Percentiles rank a stretch among this genome's conserved stretches.
These are phyloP conservation scores for Hypholoma sublateritium DNA, from an alignment of 768 basidiomycete genomes.

Conservation along the genomic window DNA sequence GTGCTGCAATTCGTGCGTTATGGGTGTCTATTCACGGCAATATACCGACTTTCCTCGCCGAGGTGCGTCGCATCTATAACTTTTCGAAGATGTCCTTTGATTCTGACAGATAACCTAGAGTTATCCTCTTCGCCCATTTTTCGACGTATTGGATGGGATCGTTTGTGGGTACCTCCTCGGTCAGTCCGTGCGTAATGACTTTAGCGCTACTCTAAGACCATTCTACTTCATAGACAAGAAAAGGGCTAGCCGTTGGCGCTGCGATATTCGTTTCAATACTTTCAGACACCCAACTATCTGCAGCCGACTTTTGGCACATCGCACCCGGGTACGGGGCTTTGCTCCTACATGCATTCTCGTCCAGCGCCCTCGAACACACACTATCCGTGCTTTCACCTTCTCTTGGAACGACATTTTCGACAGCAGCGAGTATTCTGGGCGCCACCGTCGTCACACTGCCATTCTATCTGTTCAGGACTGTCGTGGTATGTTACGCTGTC, in stretches of 20 bases:
- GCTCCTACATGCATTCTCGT: constrained; percentile 55
- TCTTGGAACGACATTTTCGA: constrained; percentile 54
- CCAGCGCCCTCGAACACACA: constrained; percentile 64
- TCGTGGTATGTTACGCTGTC: constrained; percentile 46
- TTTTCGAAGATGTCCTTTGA: neutral
- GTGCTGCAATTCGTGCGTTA: constrained; percentile 69
- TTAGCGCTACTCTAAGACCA: neutral
- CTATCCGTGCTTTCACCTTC: constrained; percentile 55
- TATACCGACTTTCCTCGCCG: constrained; percentile 65
- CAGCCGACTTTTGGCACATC: constrained; percentile 39
- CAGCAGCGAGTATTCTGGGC: constrained; percentile 58
- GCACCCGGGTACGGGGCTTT: constrained; percentile 71
- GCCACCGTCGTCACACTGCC: constrained; percentile 64
- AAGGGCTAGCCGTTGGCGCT: constrained; percentile 42
- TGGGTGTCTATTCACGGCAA: constrained; percentile 62
- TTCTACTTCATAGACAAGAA: constrained; percentile 42
- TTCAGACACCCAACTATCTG: constrained; percentile 49
- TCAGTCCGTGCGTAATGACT: constrained; percentile 27
- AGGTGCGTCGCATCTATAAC: constrained; percentile 44
- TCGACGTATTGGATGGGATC: constrained; percentile 65
- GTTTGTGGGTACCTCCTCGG: constrained; percentile 47
- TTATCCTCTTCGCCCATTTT: constrained; percentile 69
- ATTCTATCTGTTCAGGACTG: constrained; percentile 58
- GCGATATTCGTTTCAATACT: constrained; percentile 57
- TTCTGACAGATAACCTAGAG: constrained; percentile 36